A percentile compares a stretch with the other conserved stretches of the same genome.
Conservation (phyloP, 2,329 filamentous ascomycete genomes). For the Aureobasidium vineae region DNA sequence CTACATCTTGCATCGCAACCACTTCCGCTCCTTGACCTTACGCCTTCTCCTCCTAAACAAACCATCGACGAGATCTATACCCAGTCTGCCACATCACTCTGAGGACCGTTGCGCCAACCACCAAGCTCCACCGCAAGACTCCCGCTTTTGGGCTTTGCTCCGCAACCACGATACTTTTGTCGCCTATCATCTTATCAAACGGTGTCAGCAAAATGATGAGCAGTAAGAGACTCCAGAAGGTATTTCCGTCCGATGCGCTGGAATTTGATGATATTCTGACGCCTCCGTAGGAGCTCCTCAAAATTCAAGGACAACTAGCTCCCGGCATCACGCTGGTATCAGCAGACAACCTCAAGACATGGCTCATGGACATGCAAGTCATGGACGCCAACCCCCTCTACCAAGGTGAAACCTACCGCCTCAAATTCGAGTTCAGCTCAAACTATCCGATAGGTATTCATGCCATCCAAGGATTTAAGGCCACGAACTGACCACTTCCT, state of each 20-base stretch:
- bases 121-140: no score
- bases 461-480: neutral
- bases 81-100: no score
- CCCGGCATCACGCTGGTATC: slow-evolving; percentile 74
- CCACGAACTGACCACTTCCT: neutral
- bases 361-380: slow-evolving; percentile 88
- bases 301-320: slow-evolving; percentile 59
- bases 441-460: slow-evolving; percentile 83
- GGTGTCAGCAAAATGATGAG: slow-evolving; percentile 34
- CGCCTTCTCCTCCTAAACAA: neutral
- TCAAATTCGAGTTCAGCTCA: slow-evolving; percentile 81
- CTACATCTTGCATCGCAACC: neutral
- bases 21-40: neutral
- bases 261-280: neutral
- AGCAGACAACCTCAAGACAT: slow-evolving; percentile 81
- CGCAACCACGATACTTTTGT: neutral
- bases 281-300: neutral
- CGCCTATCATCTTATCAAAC: neutral
- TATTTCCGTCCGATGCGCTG: slow-evolving; percentile 32
- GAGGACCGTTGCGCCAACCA: no score
- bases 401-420: slow-evolving; percentile 70
- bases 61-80: no score
- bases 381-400: slow-evolving; percentile 91
- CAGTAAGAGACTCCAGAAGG: slow-evolving; percentile 47
- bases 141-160: neutral